phyloP scores from a whole-genome alignment of 202 grass and related monocot species.

The Saccharum hybrid region DNA sequence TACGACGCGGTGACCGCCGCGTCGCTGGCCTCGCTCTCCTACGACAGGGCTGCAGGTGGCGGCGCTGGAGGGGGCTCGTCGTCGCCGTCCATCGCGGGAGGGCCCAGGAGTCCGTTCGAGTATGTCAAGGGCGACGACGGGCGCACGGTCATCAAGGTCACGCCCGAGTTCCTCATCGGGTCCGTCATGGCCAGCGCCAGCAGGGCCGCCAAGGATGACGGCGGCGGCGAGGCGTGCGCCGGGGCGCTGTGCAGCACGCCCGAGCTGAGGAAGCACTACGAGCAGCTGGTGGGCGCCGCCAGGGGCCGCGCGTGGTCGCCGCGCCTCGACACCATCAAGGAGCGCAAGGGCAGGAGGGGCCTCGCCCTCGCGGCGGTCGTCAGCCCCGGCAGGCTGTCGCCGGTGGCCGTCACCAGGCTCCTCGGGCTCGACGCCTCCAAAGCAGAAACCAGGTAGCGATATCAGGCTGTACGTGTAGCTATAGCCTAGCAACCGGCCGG shows the following conservation, averaged over 20 bases:
- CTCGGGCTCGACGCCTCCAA: slow-evolving; percentile 42
- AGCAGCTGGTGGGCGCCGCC: slow-evolving; percentile 61
- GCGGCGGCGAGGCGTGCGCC: slow-evolving; percentile 1
- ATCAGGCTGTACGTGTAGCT: background rate
- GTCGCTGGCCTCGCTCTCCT: slow-evolving; percentile 59
- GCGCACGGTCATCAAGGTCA: slow-evolving; percentile 70
- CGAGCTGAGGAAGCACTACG: slow-evolving; percentile 94
- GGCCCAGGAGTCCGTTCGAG: slow-evolving; percentile 60
- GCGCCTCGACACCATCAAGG: slow-evolving; percentile 75
- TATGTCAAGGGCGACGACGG: slow-evolving; percentile 72
- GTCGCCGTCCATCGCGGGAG: slow-evolving; percentile 30
- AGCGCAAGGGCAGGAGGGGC: slow-evolving; percentile 48
- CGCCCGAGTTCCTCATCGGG: slow-evolving; percentile 67
- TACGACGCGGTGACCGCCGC: slow-evolving; percentile 55
- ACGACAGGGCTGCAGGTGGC: background rate
- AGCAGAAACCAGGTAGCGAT: slow-evolving; percentile 31
- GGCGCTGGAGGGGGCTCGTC: background rate
- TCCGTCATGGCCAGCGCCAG: slow-evolving; percentile 27
- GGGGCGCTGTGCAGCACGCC: slow-evolving; percentile 79
- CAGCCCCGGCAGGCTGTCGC: slow-evolving; percentile 56
- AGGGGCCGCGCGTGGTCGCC: slow-evolving; percentile 71
- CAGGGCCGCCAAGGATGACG: background rate
- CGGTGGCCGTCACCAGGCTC: slow-evolving; percentile 50
- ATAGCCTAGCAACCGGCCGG: no score
- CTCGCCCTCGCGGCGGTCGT: slow-evolving; percentile 6